A percentile compares a stretch with the other conserved stretches of the same genome.
These are phyloP conservation scores for Crassisporium funariophilum DNA, from an alignment of 768 basidiomycete genomes.

Conservation along the genomic window DNA sequence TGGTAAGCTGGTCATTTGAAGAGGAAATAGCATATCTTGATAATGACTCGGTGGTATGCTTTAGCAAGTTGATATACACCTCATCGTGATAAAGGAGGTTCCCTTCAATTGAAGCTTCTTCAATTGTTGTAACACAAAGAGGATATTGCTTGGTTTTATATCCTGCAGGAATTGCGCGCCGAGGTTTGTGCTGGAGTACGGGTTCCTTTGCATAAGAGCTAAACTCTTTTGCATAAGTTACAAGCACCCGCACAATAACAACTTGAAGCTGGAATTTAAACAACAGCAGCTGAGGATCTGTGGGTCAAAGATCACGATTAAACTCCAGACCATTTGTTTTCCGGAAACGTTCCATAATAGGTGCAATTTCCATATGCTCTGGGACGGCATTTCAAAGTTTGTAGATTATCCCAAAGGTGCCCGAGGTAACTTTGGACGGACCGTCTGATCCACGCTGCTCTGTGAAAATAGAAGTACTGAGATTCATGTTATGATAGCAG, in stretches of 20 bases:
- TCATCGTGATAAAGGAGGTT: slow-evolving; percentile 24
- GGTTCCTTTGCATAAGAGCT: neutral
- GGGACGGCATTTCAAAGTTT: neutral
- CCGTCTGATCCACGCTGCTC: slow-evolving; percentile 4
- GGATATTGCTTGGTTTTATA: slow-evolving; percentile 24
- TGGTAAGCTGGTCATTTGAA: slow-evolving; percentile 25
- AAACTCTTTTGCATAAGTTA: neutral
- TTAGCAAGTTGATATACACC: slow-evolving; percentile 22
- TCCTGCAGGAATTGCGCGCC: slow-evolving; percentile 16
- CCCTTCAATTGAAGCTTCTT: slow-evolving; percentile 27
- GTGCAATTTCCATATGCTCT: slow-evolving; percentile 4
- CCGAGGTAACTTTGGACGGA: slow-evolving; percentile 8
- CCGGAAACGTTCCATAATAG: slow-evolving; percentile 2
- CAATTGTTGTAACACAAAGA: slow-evolving; percentile 22
- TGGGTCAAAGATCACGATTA: slow-evolving; percentile 5
- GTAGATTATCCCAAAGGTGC: slow-evolving; percentile 9
- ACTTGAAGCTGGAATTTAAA: slow-evolving; percentile 4
- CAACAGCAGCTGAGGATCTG: neutral
- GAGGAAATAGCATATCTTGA: slow-evolving; percentile 15
- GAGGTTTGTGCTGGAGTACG: slow-evolving; percentile 13
- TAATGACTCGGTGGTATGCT: slow-evolving; percentile 5
- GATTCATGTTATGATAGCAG: slow-evolving; percentile 12
- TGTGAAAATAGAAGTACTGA: slow-evolving; percentile 9
- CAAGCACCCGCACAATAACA: slow-evolving; percentile 6
- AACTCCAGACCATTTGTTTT: slow-evolving; percentile 5